These are phyloP conservation scores for Leccinum longicurvipes DNA, from an alignment of 768 basidiomycete genomes.

Conservation along the genomic window DNA sequence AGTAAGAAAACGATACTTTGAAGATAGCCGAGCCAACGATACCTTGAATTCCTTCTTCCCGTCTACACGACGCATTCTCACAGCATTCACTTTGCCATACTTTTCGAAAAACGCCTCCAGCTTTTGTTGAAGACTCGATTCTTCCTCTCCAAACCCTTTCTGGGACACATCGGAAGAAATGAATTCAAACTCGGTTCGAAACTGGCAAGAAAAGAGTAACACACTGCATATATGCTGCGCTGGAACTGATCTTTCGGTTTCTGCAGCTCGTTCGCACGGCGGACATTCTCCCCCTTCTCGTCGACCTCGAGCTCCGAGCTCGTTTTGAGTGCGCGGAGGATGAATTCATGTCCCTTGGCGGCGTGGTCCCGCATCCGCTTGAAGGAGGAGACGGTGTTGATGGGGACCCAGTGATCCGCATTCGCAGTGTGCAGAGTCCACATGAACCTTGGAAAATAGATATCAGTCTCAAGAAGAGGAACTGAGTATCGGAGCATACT, in stretches of 20 bases:
- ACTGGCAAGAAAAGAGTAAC: constrained; percentile 33
- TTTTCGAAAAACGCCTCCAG: constrained; percentile 78
- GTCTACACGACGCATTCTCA: constrained; percentile 82
- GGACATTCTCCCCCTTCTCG: constrained; percentile 66
- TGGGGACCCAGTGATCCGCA: constrained; percentile 85
- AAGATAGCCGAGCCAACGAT: constrained; percentile 10
- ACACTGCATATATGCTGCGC: constrained; percentile 84
- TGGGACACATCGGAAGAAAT: constrained; percentile 28
- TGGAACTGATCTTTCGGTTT: constrained; percentile 78
- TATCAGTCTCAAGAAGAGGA: neutral
- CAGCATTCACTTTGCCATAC: constrained; percentile 75
- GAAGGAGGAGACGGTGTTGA: constrained; percentile 86
- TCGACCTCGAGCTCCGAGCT: constrained; percentile 68
- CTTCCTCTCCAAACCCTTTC: constrained; percentile 86
- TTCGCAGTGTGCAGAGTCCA: constrained; percentile 85
- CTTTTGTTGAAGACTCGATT: constrained; percentile 59
- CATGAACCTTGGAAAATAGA: constrained; percentile 66
- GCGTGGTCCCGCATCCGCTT: constrained; percentile 86
- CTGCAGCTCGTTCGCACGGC: constrained; percentile 71
- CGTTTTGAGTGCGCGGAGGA: constrained; percentile 60
- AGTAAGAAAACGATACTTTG: neutral
- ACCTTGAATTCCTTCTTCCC: constrained; percentile 89
- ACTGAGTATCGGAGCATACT: constrained; percentile 38
- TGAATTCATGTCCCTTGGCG: constrained; percentile 59
- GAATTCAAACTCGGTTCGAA: neutral